phyloP scores from a whole-genome alignment of 768 basidiomycete species.

The Hemileccinum impolitum region DNA sequence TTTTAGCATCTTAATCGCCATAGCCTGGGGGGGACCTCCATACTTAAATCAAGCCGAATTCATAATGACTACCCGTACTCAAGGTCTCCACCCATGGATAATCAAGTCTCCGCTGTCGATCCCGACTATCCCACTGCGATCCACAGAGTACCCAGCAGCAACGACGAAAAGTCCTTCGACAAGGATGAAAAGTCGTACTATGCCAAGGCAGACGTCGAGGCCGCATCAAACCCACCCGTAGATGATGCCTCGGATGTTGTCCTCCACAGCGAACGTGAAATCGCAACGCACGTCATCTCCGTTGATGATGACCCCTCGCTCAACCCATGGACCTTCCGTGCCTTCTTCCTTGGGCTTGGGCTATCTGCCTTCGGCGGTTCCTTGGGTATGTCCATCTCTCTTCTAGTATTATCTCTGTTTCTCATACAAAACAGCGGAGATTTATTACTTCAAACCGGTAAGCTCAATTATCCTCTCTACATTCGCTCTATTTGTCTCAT shows the following conservation, averaged over 20 bases:
- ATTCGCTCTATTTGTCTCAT: not conserved
- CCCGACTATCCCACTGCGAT: not conserved
- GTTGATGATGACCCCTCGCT: constrained; percentile 32
- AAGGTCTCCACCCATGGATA: constrained; percentile 3
- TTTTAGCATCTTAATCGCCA: not conserved
- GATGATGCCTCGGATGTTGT: constrained; percentile 13
- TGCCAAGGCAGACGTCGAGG: constrained; percentile 34
- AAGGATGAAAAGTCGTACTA: constrained; percentile 14
- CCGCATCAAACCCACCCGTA: not conserved
- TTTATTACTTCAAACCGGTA: constrained; percentile 61
- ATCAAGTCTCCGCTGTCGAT: not conserved
- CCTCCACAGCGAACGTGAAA: constrained; percentile 43
- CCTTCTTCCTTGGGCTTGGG: constrained; percentile 54
- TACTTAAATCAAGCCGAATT: constrained; percentile 2
- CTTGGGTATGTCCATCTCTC: constrained; percentile 33
- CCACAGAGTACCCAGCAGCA: not conserved
- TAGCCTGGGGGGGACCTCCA: not conserved
- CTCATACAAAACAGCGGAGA: constrained; percentile 39
- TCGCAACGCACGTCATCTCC: constrained; percentile 45
- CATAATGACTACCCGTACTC: not conserved
- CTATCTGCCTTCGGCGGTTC: constrained; percentile 50
- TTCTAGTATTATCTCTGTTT: not conserved
- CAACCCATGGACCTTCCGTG: constrained; percentile 37
- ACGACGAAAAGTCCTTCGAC: constrained; percentile 11
- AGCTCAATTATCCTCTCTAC: not conserved